Conservation (phyloP, 768 basidiomycete genomes). For the Lactarius pseudohatsudake region DNA sequence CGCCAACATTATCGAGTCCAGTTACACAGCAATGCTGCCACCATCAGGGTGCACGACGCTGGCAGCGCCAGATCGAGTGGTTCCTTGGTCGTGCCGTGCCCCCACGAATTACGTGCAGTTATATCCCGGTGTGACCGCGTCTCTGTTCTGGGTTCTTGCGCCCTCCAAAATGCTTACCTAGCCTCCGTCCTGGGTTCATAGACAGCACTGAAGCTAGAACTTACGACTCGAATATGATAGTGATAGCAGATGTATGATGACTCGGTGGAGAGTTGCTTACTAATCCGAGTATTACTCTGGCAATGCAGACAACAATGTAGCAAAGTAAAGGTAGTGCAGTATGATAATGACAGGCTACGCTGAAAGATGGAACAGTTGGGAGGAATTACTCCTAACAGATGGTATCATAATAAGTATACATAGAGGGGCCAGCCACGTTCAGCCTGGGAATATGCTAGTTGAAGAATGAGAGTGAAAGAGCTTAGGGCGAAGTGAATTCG, state of each 20-base stretch:
- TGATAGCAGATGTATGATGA: background rate
- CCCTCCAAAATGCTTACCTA: background rate
- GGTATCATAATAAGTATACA: constrained; percentile 28
- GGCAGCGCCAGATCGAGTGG: background rate
- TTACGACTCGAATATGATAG: background rate
- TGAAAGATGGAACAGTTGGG: constrained; percentile 18
- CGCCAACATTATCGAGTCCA: too few relatives aligned
- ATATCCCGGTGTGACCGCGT: background rate
- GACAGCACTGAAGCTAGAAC: background rate
- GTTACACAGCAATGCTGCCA: too few relatives aligned
- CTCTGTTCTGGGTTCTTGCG: background rate
- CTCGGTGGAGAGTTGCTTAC: background rate
- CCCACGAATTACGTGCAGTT: background rate
- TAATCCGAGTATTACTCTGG: constrained; percentile 12
- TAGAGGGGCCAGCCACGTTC: constrained; percentile 13
- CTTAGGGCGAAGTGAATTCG: background rate
- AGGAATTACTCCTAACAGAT: constrained; percentile 1
- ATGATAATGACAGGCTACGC: constrained; percentile 13
- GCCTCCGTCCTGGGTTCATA: background rate
- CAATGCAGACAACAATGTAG: constrained; percentile 13
- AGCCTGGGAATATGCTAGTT: background rate
- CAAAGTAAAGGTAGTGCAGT: constrained; percentile 23
- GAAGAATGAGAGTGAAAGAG: constrained; percentile 8
- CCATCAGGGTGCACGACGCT: too few relatives aligned
- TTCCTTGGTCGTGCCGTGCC: background rate